These are phyloP conservation scores for Puccinia hordei DNA, from an alignment of 1,284 basidiomycete genomes.

Conservation along the genomic window DNA sequence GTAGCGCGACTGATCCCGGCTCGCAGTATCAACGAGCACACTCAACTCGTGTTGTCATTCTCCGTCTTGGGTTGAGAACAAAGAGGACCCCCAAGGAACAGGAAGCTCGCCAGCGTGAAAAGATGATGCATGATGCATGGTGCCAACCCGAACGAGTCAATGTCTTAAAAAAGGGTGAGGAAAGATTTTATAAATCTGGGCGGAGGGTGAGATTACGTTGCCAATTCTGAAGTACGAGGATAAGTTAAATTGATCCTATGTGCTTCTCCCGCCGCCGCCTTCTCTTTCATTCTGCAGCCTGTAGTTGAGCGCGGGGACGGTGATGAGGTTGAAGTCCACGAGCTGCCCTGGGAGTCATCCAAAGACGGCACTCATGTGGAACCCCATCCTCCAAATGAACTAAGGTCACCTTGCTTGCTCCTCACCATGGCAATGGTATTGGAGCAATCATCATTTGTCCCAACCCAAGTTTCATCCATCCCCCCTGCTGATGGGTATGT, in stretches of 20 bases:
- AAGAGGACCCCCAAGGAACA: constrained; percentile 37
- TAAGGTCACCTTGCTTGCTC: constrained; percentile 5
- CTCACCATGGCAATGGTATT: not conserved
- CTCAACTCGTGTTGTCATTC: not conserved
- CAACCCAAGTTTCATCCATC: not conserved
- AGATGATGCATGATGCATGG: constrained; percentile 45
- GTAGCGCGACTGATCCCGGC: not conserved
- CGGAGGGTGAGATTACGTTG: not conserved
- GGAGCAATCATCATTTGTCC: not conserved
- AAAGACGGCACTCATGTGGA: constrained; percentile 26
- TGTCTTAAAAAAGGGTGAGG: constrained; percentile 35
- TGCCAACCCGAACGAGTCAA: constrained; percentile 32
- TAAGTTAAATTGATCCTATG: not conserved
- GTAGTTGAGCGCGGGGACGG: constrained; percentile 44
- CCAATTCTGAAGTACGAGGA: not conserved
- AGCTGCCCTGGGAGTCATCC: constrained; percentile 2
- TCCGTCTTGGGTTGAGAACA: constrained; percentile 6
- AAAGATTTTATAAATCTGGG: constrained; percentile 36
- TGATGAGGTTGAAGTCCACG: constrained; percentile 48
- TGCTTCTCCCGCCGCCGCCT: not conserved
- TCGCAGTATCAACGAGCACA: not conserved
- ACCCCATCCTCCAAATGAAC: not conserved
- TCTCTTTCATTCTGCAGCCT: not conserved
- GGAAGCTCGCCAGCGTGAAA: constrained; percentile 25
- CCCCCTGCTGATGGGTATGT: not conserved